phyloP scores from a whole-genome alignment of 1,284 basidiomycete species.

The Serendipita sp. region DNA sequence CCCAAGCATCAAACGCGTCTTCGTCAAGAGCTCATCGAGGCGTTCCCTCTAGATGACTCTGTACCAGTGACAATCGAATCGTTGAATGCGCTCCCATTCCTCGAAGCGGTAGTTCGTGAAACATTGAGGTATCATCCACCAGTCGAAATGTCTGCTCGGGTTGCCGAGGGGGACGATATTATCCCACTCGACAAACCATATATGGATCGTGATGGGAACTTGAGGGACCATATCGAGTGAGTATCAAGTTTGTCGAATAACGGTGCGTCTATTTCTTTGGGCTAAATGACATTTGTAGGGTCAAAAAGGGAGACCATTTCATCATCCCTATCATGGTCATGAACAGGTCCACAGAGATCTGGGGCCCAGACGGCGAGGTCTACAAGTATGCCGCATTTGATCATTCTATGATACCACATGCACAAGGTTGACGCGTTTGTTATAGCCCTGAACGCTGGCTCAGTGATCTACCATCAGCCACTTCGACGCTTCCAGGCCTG shows the following conservation, averaged over 20 bases:
- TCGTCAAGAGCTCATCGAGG: slow-evolving; percentile 41
- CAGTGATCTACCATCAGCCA: slow-evolving; percentile 27
- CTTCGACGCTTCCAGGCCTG: slow-evolving; percentile 38
- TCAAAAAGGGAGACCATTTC: slow-evolving; percentile 44
- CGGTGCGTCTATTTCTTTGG: not conserved
- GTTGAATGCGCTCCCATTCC: slow-evolving; percentile 22
- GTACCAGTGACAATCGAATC: slow-evolving; percentile 29
- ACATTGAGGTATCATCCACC: slow-evolving; percentile 18
- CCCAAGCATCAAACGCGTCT: slow-evolving; percentile 49
- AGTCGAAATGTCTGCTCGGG: slow-evolving; percentile 15
- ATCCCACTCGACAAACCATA: slow-evolving; percentile 26
- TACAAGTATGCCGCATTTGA: slow-evolving; percentile 20
- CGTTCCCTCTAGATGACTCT: slow-evolving; percentile 20
- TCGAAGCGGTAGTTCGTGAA: slow-evolving; percentile 26
- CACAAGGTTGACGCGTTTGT: not conserved
- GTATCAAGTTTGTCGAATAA: slow-evolving; percentile 9
- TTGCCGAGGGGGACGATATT: slow-evolving; percentile 18
- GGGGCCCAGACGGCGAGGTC: slow-evolving; percentile 51
- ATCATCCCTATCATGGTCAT: slow-evolving; percentile 48
- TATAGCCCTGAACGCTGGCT: slow-evolving; percentile 46
- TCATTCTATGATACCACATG: not conserved
- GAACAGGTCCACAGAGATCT: slow-evolving; percentile 44
- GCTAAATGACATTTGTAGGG: slow-evolving; percentile 12
- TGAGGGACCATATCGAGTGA: slow-evolving; percentile 23
- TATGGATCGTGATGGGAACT: slow-evolving; percentile 27